Conservation (phyloP, 2,329 filamentous ascomycete species). For the Botrytis sinoallii region DNA sequence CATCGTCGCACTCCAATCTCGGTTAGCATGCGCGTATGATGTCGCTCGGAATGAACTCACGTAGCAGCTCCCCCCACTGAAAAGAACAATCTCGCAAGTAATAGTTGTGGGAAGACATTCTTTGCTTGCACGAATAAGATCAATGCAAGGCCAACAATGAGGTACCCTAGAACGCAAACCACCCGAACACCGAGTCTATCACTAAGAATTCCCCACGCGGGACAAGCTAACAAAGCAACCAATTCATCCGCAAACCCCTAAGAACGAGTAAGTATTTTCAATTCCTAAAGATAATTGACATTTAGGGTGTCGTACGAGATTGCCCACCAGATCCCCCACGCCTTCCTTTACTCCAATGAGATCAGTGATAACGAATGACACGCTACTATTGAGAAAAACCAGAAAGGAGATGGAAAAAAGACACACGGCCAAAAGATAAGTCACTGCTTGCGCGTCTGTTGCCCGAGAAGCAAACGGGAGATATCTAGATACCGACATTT, state of each 20-base stretch:
- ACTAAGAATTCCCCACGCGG: slow-evolving; percentile 73
- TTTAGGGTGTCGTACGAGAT: slow-evolving; percentile 45
- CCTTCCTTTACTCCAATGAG: slow-evolving; percentile 69
- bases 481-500: slow-evolving; percentile 30
- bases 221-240: slow-evolving; percentile 76
- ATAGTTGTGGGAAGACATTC: slow-evolving; percentile 84
- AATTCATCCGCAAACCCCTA: slow-evolving; percentile 77
- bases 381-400: slow-evolving; percentile 81
- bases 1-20: slow-evolving; percentile 69
- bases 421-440: slow-evolving; percentile 78
- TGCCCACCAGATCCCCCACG: slow-evolving; percentile 79
- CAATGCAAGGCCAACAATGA: slow-evolving; percentile 73
- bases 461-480: slow-evolving; percentile 57
- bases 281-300: not conserved
- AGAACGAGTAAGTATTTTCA: slow-evolving; percentile 16
- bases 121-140: slow-evolving; percentile 79
- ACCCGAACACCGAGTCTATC: slow-evolving; percentile 73
- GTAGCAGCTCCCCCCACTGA: slow-evolving; percentile 88
- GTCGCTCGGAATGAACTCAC: slow-evolving; percentile 44
- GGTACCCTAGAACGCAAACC: slow-evolving; percentile 74
- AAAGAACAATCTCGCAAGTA: slow-evolving; percentile 82
- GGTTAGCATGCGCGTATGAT: slow-evolving; percentile 18
- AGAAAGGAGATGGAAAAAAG: slow-evolving; percentile 87
- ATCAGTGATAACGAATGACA: slow-evolving; percentile 83
- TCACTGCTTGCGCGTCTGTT: slow-evolving; percentile 61